phyloP scores from a whole-genome alignment of 2,329 filamentous ascomycete genomes.

The Colletotrichum abscissum region DNA sequence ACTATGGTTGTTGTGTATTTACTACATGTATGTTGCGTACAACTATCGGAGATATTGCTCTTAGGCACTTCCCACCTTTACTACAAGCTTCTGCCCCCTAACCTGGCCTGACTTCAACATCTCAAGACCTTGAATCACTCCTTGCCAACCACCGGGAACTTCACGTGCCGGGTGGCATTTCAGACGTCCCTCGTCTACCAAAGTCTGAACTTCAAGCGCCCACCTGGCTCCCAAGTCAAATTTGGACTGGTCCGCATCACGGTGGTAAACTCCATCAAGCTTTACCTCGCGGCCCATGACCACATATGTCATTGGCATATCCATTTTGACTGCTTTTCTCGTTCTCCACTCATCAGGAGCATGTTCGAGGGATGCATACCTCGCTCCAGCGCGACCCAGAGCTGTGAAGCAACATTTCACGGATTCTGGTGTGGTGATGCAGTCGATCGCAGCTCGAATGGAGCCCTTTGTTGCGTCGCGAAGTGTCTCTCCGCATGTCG shows the following conservation, averaged over 20 bases:
- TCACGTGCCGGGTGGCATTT: constrained; percentile 19
- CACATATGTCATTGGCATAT: constrained; percentile 39
- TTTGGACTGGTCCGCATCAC: background rate
- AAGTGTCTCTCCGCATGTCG: background rate
- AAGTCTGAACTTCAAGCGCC: constrained; percentile 28
- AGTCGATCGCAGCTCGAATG: background rate
- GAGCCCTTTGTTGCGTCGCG: background rate
- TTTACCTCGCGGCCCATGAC: constrained; percentile 14
- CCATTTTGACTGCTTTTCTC: constrained; percentile 38
- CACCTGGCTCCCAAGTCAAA: constrained; percentile 19
- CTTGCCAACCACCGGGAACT: background rate
- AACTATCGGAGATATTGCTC: background rate
- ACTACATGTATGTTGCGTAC: background rate
- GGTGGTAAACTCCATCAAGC: background rate
- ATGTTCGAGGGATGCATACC: constrained; percentile 46
- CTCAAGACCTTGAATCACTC: background rate
- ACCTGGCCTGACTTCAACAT: constrained; percentile 2
- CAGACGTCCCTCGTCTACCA: constrained; percentile 19
- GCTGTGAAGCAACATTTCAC: constrained; percentile 40
- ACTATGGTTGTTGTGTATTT: background rate
- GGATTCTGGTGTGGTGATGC: constrained; percentile 11
- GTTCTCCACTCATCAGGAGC: constrained; percentile 38
- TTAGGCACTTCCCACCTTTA: background rate
- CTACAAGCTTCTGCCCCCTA: constrained; percentile 5
- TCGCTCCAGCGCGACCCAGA: constrained; percentile 42